Percentiles rank a stretch among this genome's conserved stretches.
phyloP scores from a whole-genome alignment of 331 rosid species.

The Pyrus hybrid region DNA sequence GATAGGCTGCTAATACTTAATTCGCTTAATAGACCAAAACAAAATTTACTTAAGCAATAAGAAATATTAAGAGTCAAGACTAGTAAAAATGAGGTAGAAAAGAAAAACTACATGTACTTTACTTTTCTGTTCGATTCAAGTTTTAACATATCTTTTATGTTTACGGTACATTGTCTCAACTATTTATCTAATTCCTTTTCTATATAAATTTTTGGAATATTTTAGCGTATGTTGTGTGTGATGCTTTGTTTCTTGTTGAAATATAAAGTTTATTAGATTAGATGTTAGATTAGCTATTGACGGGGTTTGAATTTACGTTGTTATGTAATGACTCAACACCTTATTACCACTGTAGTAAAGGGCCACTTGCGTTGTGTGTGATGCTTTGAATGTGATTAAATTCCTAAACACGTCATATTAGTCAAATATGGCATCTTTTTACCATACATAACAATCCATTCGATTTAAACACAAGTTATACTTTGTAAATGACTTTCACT shows the following conservation, averaged over 20 bases:
- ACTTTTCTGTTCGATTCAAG: too few species aligned
- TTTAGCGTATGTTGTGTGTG: background rate
- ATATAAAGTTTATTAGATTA: too few species aligned
- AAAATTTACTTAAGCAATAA: too few species aligned
- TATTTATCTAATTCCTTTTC: background rate
- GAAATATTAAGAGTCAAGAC: background rate
- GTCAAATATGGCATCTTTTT: too few species aligned
- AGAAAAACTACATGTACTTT: background rate
- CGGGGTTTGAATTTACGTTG: accelerated
- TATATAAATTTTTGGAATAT: too few species aligned
- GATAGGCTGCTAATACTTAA: background rate
- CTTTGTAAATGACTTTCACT: background rate
- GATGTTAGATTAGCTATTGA: too few species aligned
- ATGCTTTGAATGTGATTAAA: background rate
- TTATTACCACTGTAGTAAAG: too few species aligned
- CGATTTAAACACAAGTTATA: too few species aligned
- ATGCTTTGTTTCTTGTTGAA: too few species aligned
- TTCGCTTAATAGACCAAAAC: background rate
- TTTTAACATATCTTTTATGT: background rate
- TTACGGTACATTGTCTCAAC: background rate
- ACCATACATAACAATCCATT: too few species aligned
- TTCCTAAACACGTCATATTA: too few species aligned
- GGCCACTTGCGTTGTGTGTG: background rate
- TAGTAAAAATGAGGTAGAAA: background rate
- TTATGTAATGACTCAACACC: too few species aligned